Evolutionary conservation across 176 grass and related monocot species (phyloP), one percentile per base, ranked within the genome.

Genomic region (Cenchrus purpureus): DNA sequence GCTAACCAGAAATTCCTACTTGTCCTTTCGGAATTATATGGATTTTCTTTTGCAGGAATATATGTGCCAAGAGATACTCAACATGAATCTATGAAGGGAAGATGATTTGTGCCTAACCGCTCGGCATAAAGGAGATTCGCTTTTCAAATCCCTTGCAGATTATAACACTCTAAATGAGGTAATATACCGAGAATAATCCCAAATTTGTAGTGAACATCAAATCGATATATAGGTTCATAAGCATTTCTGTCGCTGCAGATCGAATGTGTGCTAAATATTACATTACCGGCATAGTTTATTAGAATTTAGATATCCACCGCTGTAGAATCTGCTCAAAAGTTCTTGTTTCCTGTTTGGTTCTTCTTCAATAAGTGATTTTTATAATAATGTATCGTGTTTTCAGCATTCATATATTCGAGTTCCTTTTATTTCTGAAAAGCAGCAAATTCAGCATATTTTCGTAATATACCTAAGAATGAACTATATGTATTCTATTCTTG

Each of bases 141-240:
- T 68, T 85, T 82, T 77, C 8, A 81, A 76, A 76, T 82, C 20
- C 40, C 17, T 40, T 82, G 40, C 22, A 78, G 13, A 46, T 11
- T 7, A 73, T 37, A 37, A n/a, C 37, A 48, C 63, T 77, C 12
- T 71, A 54, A 77, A 31, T 46, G 37, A 86, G 82, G 83, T 55
- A 82, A 82, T 90, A 82, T 90, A 77, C 83, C 10, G 5, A 8
- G 40, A 86, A 86, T 86, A 86, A 45, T 12, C 58, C 58, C n/a
- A 64, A 61, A 49, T 66, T 16, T 50, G 28, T 60, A 51, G 29
- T 57, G 11, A 58, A 9, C 29, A 29, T 78, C 28, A 56, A 57
- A 78, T 65, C 19, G 82, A 82, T 70, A 72, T 86, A 49, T 77
- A 82, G 37, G 65, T 63, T 82, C 55, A 65, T 59, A 71, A 78